Conservation (phyloP, 1,284 basidiomycete genomes). For the Vanrija sp. region DNA sequence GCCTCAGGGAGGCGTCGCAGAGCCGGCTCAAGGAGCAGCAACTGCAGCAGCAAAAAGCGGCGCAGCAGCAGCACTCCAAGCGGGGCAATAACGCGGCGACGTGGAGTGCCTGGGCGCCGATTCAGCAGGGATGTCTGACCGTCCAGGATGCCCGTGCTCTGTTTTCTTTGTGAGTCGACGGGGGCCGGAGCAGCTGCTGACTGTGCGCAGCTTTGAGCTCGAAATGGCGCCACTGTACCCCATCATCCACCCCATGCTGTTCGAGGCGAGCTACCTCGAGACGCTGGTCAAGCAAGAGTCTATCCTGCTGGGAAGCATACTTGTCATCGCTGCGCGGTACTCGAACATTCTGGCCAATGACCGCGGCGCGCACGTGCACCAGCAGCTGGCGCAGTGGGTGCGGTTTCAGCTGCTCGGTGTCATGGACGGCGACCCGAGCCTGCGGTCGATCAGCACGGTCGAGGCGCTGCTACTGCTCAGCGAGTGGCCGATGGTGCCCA, state of each 20-base stretch:
- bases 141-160: constrained; percentile 7
- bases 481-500: constrained; percentile 15
- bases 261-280: constrained; percentile 8
- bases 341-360: constrained; percentile 1
- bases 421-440: constrained; percentile 9
- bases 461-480: constrained; percentile 13
- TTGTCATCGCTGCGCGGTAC: constrained; percentile 12
- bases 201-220: constrained; percentile 5
- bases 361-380: constrained; percentile 1
- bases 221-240: constrained; percentile 16
- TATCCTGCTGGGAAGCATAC: constrained; percentile 9
- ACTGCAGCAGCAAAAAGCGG: neutral
- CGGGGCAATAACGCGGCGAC: neutral
- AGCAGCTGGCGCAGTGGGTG: constrained; percentile 8
- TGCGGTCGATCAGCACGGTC: constrained; percentile 6
- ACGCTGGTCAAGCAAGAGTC: constrained; percentile 8
- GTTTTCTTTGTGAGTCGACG: constrained; percentile 8
- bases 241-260: constrained; percentile 6
- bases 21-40: neutral
- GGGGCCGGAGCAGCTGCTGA: neutral
- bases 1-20: neutral
- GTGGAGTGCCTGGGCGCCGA: constrained; percentile 9
- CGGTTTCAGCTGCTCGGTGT: constrained; percentile 3
- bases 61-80: neutral
- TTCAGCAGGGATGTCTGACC: constrained; percentile 5